Base-by-base conservation (phyloP, 2,329 filamentous ascomycete species). In the Gaeumannomyces tritici region DNA sequence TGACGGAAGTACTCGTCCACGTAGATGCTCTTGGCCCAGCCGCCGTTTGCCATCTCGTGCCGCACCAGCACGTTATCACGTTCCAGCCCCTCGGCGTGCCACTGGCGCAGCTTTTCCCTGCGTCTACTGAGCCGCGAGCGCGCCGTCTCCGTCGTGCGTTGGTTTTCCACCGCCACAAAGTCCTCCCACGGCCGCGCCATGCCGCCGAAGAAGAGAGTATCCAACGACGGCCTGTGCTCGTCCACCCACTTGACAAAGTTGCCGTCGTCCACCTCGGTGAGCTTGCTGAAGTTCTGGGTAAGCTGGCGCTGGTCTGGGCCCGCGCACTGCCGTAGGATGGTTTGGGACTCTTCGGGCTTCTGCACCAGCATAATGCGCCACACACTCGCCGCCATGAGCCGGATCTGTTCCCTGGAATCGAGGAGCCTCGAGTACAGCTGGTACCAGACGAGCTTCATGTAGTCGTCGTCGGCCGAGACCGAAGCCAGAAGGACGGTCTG, bases 21-120 rank as follows among this genome's bases (percentile, higher is more conserved):
- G 73, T 93, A 95, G 55, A 99, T 96, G 69, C 96, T 98, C 68
- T 93, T 91, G 78, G 93, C 89, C 95, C 93, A 99, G 64, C 93
- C 88, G 55, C 85, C 88, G 62, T 95, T 93, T 0, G 91, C 89
- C 66, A 90, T 86, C 69, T 96, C 91, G 70, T 98, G 93, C n/a
- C 87, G 87, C 62, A 89, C 80, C 63, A 93, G 83, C 21, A 89
- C 80, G 66, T 89, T 89, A 24, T 96, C 90, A 12, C 83, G 83
- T 27, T 82, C 81, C 5, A 84, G 74, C 60, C 87, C 86, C 66
- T 93, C 89, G 2, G 80, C 74, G 55, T 89, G 85, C 93, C 93
- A 97, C 63, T 86, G 82, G 71, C 85, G 90, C 6, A 99, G 80
- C 67, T 84, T 91, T 24, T 98, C 95, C 70, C 88, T 89, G 55